Evolutionary conservation across 2,329 filamentous ascomycete species (phyloP), one percentile per base, ranked within the genome.

Genomic region (Rhinocladiella mackenziei): DNA sequence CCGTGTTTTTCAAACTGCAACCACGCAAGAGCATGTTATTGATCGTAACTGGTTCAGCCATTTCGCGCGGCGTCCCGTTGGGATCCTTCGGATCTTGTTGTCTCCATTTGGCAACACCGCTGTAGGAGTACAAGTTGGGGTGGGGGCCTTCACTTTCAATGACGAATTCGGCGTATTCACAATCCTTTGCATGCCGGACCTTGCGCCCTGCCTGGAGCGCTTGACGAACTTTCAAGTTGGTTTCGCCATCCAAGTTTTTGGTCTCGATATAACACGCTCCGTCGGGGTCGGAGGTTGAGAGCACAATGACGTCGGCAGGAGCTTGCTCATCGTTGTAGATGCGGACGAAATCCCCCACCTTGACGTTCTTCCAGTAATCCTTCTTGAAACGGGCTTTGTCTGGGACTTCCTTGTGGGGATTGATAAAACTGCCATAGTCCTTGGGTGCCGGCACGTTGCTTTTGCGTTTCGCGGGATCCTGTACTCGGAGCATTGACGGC

Each of bases 191-290:
- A 64, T 97, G 89, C 62, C 83, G 87, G 48, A 98, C 76, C 34
- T 80, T 73, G 40, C 85, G 82, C 9, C 89, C 86, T 60, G 87
- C 92, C 53, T 91, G 86, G 30, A 98, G 75, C 14, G 92, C 88
- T 60, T 91, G 86, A 47, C 92, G 84, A 50, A 96, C 89, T 67
- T 98, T 98, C 51, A 98, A 71, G 59, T 98, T 98, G 2, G 92
- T 98, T 69, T 98, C 92, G 38, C 92, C 92, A 60, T 98, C 92
- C 71, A 98, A 65, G 62, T 95, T 97, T 72, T 97, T 98, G 2
- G 92, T 98, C 67, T 98, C 92, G 15, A 98, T 85, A 58, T 96
- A 98, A 66, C 92, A 98, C 26, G 87, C 87, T 38, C 92, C 92
- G 58, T 98, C 92, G 1, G 84, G 77, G 58, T 97, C 92, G 2